Base-by-base conservation (phyloP, 116 monocot genomes). In the Thalassia testudinum region DNA sequence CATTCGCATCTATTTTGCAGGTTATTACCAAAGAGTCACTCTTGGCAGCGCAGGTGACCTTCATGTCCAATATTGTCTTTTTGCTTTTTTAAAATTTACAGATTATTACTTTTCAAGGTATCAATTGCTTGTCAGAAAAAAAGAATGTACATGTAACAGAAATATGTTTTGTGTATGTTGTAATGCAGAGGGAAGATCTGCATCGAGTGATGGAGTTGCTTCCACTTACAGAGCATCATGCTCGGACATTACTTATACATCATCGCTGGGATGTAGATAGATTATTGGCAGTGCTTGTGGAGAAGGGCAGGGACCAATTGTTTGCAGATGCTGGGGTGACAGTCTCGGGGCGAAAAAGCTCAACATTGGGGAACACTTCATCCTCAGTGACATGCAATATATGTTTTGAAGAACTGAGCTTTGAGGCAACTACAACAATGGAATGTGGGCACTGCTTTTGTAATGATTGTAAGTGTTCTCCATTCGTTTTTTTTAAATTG, bases 401-500 rank as follows among this genome's bases (percentile, higher is more conserved):
- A 29, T 95, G 95, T 58, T 87, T 84, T 53, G 95, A 95, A 26
- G 87, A 87, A 22, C 50, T 95, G 44, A 28, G 58, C n/a, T 29
- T 57, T 1, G 30, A 45, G 51, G 48, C 43, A 13, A 61, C 54
- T 53, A 74, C 84, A 1, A 62, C 58, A 50, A 95, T 95, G 95
- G 95, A 95, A 16, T 93, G 93, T 47, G 80, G 87, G 1, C 93
- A 93, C 56, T 58, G 50, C 47, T 93, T 69, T 58, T 95, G 95
- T 54, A 95, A 95, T 65, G 69, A 74, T 50, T 90, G 89, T 90
- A 61, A 78, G 83, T 68, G 53, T 13, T 12, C 18, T 58, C 49
- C 17, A 52, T 27, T 47, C 43, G 0, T 30, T 24, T 14, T 30
- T 42, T 7, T 18, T 40, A 37, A 58, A 40, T 38, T 20, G 23